A percentile compares a stretch with the other conserved stretches of the same genome.
Conservation (phyloP, 768 basidiomycete genomes). For the Podaxis carcinomalis region DNA sequence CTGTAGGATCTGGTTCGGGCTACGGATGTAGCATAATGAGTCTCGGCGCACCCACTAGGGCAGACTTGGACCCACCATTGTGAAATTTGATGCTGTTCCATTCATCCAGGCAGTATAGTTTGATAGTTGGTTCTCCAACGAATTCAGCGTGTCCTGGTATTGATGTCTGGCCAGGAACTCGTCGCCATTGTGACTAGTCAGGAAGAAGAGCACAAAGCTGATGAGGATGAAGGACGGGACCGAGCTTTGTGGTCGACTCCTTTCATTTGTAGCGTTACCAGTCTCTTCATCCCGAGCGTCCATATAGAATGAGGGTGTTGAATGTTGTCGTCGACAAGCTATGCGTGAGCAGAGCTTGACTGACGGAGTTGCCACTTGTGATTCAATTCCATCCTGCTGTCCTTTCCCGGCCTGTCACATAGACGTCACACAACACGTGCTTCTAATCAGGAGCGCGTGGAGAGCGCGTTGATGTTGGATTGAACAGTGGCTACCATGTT, state of each 20-base stretch:
- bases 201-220: conserved; percentile 70
- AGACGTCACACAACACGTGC: conserved; percentile 1
- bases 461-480: background rate
- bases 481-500: conserved; percentile 25
- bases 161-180: conserved; percentile 60
- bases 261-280: conserved; percentile 24
- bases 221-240: conserved; percentile 73
- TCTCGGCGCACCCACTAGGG: conserved; percentile 2
- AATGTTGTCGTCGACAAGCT: background rate
- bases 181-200: conserved; percentile 71
- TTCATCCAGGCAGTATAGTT: conserved; percentile 78
- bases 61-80: conserved; percentile 41
- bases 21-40: conserved; percentile 20
- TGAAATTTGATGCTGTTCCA: conserved; percentile 61
- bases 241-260: conserved; percentile 45
- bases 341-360: conserved; percentile 6
- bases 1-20: conserved; percentile 41
- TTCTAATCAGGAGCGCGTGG: background rate
- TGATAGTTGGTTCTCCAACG: conserved; percentile 54
- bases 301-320: conserved; percentile 13
- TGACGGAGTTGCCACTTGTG: background rate
- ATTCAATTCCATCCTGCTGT: background rate
- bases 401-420: background rate
- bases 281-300: conserved; percentile 36
- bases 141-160: conserved; percentile 60